Evolutionary conservation across 352 stramenopile species (phyloP).

Genomic region (Thraustochytrium striatum): DNA sequence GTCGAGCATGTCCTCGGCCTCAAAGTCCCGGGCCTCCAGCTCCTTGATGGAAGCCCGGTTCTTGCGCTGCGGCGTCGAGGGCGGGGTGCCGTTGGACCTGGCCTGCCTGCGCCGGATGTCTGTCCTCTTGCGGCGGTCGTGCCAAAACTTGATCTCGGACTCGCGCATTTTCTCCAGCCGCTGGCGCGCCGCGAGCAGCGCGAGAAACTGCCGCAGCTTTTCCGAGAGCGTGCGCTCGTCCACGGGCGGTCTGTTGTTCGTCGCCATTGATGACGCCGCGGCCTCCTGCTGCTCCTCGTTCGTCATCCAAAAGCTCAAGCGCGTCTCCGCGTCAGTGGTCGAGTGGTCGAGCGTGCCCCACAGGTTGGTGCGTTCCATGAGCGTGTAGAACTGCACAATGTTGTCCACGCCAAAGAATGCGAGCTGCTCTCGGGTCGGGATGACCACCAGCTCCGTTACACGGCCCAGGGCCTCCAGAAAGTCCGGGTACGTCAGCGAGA

Average conservation of each 20-base stretch:
- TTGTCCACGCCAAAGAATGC: slow-evolving; percentile 47
- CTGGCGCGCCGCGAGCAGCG: slow-evolving; percentile 16
- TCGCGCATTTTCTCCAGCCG: slow-evolving; percentile 18
- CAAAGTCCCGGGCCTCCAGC: neutral
- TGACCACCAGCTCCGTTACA: slow-evolving; percentile 22
- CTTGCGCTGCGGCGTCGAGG: neutral
- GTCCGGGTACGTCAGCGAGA: slow-evolving; percentile 34
- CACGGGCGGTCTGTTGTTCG: neutral
- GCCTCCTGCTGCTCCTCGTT: neutral
- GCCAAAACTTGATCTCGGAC: slow-evolving; percentile 28
- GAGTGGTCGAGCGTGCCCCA: slow-evolving; percentile 29
- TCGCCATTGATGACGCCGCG: neutral
- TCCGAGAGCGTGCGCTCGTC: slow-evolving; percentile 20
- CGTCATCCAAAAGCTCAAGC: slow-evolving; percentile 34
- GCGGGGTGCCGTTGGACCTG: neutral
- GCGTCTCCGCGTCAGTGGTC: slow-evolving; percentile 19
- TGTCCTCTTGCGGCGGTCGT: neutral
- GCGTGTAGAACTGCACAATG: slow-evolving; percentile 44
- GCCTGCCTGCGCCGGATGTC: neutral
- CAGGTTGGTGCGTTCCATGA: slow-evolving; percentile 47
- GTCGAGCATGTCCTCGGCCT: neutral
- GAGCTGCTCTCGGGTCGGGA: slow-evolving; percentile 26
- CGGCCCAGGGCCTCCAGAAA: slow-evolving; percentile 40
- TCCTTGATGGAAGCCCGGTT: neutral
- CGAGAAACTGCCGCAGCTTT: slow-evolving; percentile 27